phyloP scores from a whole-genome alignment of 2,329 filamentous ascomycete species.

The Fonsecaea nubica region DNA sequence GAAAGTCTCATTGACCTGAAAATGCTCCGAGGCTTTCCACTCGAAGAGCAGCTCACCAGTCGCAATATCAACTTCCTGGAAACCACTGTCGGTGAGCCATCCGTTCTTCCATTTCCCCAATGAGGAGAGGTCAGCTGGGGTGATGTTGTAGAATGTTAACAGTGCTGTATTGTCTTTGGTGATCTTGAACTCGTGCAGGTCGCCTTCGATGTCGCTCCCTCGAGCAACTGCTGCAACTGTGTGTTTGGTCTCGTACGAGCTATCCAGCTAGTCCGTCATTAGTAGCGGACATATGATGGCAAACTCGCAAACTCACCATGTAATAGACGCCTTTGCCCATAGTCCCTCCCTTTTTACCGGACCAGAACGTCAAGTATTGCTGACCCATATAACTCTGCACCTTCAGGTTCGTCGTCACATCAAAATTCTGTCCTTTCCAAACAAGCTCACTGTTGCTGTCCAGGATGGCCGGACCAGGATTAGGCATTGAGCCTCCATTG shows the following conservation, averaged over 20 bases:
- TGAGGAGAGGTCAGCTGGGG: conserved; percentile 29
- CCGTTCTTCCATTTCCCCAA: conserved; percentile 44
- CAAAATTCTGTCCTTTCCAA: conserved; percentile 51
- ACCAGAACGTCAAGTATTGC: conserved; percentile 57
- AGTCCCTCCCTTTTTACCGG: conserved; percentile 56
- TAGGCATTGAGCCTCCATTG: conserved; percentile 44
- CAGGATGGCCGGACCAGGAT: conserved; percentile 53
- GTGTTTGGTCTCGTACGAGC: conserved; percentile 35
- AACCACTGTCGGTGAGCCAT: conserved; percentile 51
- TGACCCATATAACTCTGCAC: conserved; percentile 54
- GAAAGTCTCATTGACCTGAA: conserved; percentile 41
- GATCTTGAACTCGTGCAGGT: conserved; percentile 38
- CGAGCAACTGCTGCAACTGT: conserved; percentile 22
- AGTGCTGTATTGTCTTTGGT: conserved; percentile 33
- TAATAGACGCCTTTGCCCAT: conserved; percentile 57
- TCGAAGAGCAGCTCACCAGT: conserved; percentile 54
- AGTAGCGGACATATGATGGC: not conserved
- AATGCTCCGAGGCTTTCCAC: conserved; percentile 57
- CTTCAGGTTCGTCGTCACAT: conserved; percentile 54
- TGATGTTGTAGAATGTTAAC: conserved; percentile 34
- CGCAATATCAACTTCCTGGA: conserved; percentile 57
- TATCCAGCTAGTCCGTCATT: conserved; percentile 29
- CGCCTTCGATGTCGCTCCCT: conserved; percentile 35
- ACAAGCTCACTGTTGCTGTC: conserved; percentile 54
- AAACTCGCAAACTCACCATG: conserved; percentile 49